Evolutionary conservation across 192 early-diverging fungal species (phyloP), one percentile per base, ranked within the genome.

Genomic region (Phlyctochytrium planicorne): DNA sequence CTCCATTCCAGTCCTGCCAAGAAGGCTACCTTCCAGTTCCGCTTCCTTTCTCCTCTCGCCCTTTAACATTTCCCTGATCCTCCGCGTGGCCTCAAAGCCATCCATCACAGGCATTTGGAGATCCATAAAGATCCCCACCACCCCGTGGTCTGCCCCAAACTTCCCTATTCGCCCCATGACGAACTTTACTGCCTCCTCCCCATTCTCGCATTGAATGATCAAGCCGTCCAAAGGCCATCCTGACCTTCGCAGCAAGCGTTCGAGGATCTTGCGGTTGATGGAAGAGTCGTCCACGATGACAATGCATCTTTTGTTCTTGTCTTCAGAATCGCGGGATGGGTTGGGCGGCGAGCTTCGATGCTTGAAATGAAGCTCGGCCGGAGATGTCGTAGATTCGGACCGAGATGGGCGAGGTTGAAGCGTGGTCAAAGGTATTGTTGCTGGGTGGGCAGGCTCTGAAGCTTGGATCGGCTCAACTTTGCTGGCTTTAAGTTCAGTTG

Each of bases 71-170:
- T 34, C 40, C 52, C 63, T 16, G 27, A 68, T 30, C 30, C 16
- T 47, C 23, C 47, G 6, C 63, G 66, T 68, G 12, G 60, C 57
- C 36, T 68, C 66, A 12, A 2, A 3, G 23, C 66, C 66, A 17
- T 24, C 63, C 62, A 68, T 68, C 24, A 69, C 69, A 4, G 69
- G 69, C 69, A 68, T 68, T n/a, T 34, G 23, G 24, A 68, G 47
- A 47, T 66, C 65, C 65, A 66, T 66, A 14, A 66, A 66, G 10
- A 66, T 64, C 17, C 40, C 40, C 10, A 20, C 40, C 10, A 14
- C 6, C 20, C 20, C 20, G 20, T 47, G 40, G n/a, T n/a, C n/a
- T n/a, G n/a, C n/a, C n/a, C n/a, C n/a, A n/a, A n/a, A n/a, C n/a
- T n/a, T n/a, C n/a, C n/a, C n/a, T n/a, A n/a, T n/a, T n/a, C n/a